Evolutionary conservation across 495 filamentous ascomycete genomes (phyloP).

Genomic region (Friedmanniomyces endolithicus): DNA sequence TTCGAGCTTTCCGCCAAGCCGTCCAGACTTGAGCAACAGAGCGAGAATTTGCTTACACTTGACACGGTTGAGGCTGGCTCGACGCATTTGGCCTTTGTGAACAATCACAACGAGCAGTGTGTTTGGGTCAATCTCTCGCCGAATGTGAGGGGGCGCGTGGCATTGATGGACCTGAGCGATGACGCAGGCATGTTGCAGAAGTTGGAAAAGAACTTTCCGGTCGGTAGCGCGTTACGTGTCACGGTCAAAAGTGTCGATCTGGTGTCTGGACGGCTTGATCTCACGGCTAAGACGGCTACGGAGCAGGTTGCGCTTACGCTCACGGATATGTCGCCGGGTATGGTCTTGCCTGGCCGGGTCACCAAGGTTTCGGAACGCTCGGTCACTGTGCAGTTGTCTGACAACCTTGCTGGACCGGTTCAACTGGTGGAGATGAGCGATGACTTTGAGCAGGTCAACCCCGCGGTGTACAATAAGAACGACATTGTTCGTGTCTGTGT

Average conservation of each 20-base stretch:
- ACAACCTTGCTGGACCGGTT: constrained; percentile 58
- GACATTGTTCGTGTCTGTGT: constrained; percentile 77
- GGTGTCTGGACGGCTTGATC: constrained; percentile 63
- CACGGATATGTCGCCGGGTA: constrained; percentile 56
- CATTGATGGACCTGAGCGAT: constrained; percentile 69
- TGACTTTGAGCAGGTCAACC: constrained; percentile 65
- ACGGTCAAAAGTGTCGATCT: constrained; percentile 63
- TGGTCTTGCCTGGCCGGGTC: constrained; percentile 69
- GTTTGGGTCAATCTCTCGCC: constrained; percentile 86
- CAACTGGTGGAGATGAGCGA: constrained; percentile 69
- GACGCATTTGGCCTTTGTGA: constrained; percentile 68
- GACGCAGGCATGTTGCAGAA: constrained; percentile 65
- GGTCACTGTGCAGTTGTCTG: constrained; percentile 73
- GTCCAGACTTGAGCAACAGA: constrained; percentile 44
- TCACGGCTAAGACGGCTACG: constrained; percentile 54
- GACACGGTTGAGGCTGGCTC: constrained; percentile 62
- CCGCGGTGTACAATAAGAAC: constrained; percentile 59
- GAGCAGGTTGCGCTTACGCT: constrained; percentile 38
- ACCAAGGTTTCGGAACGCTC: constrained; percentile 76
- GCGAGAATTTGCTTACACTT: constrained; percentile 50
- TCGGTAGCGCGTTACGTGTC: constrained; percentile 72
- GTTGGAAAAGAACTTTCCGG: constrained; percentile 69
- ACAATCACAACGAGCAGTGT: constrained; percentile 64
- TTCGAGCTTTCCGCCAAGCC: constrained; percentile 84
- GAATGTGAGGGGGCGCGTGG: constrained; percentile 75